Evolutionary conservation across 176 grass and related monocot species (phyloP).

Genomic region (Oryza punctata): DNA sequence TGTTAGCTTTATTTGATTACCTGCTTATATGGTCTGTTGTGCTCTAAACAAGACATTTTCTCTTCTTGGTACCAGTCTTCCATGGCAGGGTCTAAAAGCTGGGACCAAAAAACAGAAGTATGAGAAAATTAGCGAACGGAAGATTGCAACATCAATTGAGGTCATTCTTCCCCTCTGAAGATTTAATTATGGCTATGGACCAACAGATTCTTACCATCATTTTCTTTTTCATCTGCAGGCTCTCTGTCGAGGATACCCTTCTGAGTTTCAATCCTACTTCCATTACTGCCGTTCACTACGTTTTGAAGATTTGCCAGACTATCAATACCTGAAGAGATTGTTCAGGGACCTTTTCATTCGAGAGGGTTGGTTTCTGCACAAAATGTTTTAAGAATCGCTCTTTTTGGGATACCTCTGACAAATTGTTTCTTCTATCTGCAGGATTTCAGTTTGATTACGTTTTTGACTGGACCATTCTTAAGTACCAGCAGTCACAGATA

Average conservation of each 20-base stretch:
- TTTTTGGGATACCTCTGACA: slow-evolving; percentile 13
- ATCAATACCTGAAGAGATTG: slow-evolving; percentile 82
- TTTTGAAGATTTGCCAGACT: slow-evolving; percentile 84
- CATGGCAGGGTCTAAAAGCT: slow-evolving; percentile 93
- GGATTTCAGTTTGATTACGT: slow-evolving; percentile 99
- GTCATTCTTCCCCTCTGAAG: slow-evolving; percentile 31
- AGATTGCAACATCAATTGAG: slow-evolving; percentile 87
- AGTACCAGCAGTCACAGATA: slow-evolving; percentile 90
- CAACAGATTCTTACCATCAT: background rate
- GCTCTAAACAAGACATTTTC: slow-evolving; percentile 2
- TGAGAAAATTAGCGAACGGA: slow-evolving; percentile 89
- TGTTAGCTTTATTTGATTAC: slow-evolving; percentile 1
- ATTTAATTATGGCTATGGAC: slow-evolving; percentile 6
- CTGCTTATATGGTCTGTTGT: background rate
- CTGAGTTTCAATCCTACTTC: slow-evolving; percentile 81
- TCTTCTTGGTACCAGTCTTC: slow-evolving; percentile 56
- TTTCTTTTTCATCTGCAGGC: slow-evolving; percentile 43
- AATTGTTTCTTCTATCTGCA: slow-evolving; percentile 32
- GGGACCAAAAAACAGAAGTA: slow-evolving; percentile 96
- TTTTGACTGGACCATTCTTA: slow-evolving; percentile 96
- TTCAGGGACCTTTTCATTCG: slow-evolving; percentile 90
- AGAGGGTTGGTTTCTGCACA: slow-evolving; percentile 55
- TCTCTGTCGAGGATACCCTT: slow-evolving; percentile 73
- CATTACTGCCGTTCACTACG: slow-evolving; percentile 83
- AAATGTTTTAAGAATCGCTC: background rate